Evolutionary conservation across 2,329 filamentous ascomycete species (phyloP).

Genomic region (Chaetomiaceae sp.): DNA sequence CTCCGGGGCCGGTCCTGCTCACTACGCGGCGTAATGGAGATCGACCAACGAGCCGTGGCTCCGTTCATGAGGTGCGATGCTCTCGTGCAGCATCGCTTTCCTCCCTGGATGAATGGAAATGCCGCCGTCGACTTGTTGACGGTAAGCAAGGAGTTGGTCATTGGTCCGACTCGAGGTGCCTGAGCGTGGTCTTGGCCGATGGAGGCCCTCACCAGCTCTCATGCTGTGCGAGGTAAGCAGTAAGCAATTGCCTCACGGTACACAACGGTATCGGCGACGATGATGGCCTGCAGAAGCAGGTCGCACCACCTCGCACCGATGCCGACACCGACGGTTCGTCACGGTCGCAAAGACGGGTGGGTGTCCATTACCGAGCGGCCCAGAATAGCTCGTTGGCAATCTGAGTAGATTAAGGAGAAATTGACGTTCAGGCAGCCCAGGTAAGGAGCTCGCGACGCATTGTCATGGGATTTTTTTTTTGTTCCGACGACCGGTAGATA

Average conservation of each 20-base stretch:
- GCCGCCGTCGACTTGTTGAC: background rate
- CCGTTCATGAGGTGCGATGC: background rate
- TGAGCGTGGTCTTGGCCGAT: background rate
- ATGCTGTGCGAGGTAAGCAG: slow-evolving; percentile 11
- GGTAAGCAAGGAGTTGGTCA: background rate
- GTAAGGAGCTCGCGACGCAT: background rate
- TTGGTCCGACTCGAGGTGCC: background rate
- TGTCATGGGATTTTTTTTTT: background rate
- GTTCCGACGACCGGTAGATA: background rate
- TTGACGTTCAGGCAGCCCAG: background rate
- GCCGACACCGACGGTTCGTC: background rate
- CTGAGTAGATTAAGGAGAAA: slow-evolving; percentile 4
- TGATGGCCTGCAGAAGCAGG: background rate
- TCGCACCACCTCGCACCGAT: slow-evolving; percentile 9
- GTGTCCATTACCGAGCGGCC: background rate
- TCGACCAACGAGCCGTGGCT: slow-evolving; percentile 1
- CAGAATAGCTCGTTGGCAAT: slow-evolving; percentile 5
- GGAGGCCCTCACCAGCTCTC: background rate
- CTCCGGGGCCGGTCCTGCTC: background rate
- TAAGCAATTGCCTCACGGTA: background rate
- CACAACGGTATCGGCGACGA: background rate
- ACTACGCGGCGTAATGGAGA: background rate
- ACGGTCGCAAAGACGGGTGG: background rate
- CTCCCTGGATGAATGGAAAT: background rate
- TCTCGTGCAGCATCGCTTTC: background rate